phyloP scores from a whole-genome alignment of 1,284 basidiomycete species.

The Dichomitus squalens region DNA sequence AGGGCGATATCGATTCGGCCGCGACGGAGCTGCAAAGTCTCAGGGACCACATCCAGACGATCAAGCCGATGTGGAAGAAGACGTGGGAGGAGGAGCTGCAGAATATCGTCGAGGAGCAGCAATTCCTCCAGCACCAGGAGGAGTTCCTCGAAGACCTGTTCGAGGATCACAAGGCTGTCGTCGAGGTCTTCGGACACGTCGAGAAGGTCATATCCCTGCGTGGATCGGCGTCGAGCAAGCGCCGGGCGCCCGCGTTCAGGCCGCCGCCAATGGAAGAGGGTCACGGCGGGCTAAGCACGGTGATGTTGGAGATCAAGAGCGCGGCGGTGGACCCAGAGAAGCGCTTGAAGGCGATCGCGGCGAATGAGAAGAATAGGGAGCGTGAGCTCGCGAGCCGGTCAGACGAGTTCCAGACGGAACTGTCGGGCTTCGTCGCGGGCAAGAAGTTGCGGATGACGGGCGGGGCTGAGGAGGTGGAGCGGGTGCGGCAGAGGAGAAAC shows the following conservation, averaged over 20 bases:
- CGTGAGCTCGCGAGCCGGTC: slow-evolving; percentile 69
- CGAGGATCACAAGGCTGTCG: slow-evolving; percentile 89
- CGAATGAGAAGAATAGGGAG: slow-evolving; percentile 78
- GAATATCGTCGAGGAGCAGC: slow-evolving; percentile 97
- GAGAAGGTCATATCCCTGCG: slow-evolving; percentile 86
- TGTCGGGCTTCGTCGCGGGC: slow-evolving; percentile 80
- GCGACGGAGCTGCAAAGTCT: slow-evolving; percentile 77
- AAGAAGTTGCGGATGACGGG: slow-evolving; percentile 94
- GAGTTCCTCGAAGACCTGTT: slow-evolving; percentile 87
- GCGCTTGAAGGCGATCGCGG: slow-evolving; percentile 89
- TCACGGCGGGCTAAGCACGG: slow-evolving; percentile 64
- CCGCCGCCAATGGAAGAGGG: slow-evolving; percentile 66
- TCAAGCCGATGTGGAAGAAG: slow-evolving; percentile 98
- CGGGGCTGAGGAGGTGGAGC: slow-evolving; percentile 88
- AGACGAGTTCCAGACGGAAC: slow-evolving; percentile 83
- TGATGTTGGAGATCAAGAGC: slow-evolving; percentile 86
- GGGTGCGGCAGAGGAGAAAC: slow-evolving; percentile 81
- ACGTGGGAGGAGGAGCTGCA: slow-evolving; percentile 97
- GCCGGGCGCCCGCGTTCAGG: slow-evolving; percentile 50
- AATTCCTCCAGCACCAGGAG: slow-evolving; percentile 90
- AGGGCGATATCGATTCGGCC: slow-evolving; percentile 74
- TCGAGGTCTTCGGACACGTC: slow-evolving; percentile 85
- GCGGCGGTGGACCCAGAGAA: slow-evolving; percentile 81
- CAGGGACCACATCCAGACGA: slow-evolving; percentile 83
- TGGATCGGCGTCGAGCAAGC: slow-evolving; percentile 42